Base-by-base conservation (phyloP, 805 yeast species). In the Alloascoidea hylecoeti region DNA sequence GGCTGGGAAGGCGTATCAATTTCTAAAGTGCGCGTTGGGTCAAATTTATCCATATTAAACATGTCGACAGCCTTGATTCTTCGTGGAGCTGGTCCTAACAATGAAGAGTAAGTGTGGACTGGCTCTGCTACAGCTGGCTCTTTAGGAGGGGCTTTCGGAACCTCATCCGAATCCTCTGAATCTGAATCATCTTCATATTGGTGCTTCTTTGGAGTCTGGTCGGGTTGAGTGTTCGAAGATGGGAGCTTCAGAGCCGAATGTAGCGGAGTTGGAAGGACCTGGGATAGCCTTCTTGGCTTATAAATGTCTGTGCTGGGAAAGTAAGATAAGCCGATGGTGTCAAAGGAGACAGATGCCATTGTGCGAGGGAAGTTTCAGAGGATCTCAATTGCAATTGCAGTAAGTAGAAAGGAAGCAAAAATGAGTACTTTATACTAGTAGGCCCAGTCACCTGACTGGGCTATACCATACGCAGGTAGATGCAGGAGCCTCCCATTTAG, bases 321-420 rank as follows among this genome's bases (percentile, higher is more conserved):
- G 30, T 23, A 23, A n/a, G 30, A 23, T n/a, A 23, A 9, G n/a
- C 30, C 30, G n/a, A 23, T 23, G 30, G 30, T 23, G n/a, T 23
- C 30, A 23, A 23, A 23, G n/a, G 30, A 23, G 30, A 23, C 30
- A n/a, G n/a, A n/a, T n/a, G n/a, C n/a, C n/a, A n/a, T n/a, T n/a
- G n/a, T n/a, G n/a, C n/a, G n/a, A n/a, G n/a, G n/a, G n/a, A n/a
- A n/a, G n/a, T n/a, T n/a, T n/a, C n/a, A n/a, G n/a, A n/a, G n/a
- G n/a, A n/a, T n/a, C n/a, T n/a, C n/a, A n/a, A n/a, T n/a, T n/a
- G n/a, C n/a, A n/a, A n/a, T n/a, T n/a, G n/a, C n/a, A n/a, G n/a
- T n/a, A n/a, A n/a, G n/a, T n/a, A n/a, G n/a, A n/a, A n/a, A n/a
- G n/a, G n/a, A n/a, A n/a, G n/a, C n/a, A n/a, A n/a, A n/a, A n/a